A percentile compares a stretch with the other conserved stretches of the same genome.
These are phyloP conservation scores for Zostera marina DNA, from an alignment of 116 monocot genomes.

Conservation along the genomic window DNA sequence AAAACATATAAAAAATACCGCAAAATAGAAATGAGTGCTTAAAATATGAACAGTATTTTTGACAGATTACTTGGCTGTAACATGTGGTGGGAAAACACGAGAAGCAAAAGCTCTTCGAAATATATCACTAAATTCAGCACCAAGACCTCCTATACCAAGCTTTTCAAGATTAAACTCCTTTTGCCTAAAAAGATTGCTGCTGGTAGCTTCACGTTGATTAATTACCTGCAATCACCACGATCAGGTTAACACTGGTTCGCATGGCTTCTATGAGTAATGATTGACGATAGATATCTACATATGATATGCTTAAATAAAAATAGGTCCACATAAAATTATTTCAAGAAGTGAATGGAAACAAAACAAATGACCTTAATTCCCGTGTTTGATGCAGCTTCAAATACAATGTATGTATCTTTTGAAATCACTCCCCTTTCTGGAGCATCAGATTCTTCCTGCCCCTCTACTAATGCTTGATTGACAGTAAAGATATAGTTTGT, in stretches of 20 bases:
- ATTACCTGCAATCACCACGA: conserved; percentile 39
- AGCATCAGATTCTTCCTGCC: conserved; percentile 39
- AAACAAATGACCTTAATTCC: conserved; percentile 73
- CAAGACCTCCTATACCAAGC: conserved; percentile 85
- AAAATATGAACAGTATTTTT: neutral
- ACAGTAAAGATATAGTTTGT: conserved; percentile 84
- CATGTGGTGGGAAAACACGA: conserved; percentile 86
- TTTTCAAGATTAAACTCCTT: conserved; percentile 94
- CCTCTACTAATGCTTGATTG: conserved; percentile 77
- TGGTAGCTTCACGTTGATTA: conserved; percentile 91
- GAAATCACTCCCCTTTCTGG: conserved; percentile 68
- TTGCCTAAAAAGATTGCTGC: conserved; percentile 84
- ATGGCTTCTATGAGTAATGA: neutral
- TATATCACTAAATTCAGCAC: conserved; percentile 85
- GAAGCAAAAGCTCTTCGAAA: conserved; percentile 99
- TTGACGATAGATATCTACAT: neutral
- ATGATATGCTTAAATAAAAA: neutral
- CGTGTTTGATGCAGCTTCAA: conserved; percentile 76
- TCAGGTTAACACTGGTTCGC: conserved; percentile 3
- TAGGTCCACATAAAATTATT: neutral
- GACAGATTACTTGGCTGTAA: conserved; percentile 58
- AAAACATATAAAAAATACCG: neutral
- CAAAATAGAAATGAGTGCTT: neutral
- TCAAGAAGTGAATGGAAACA: neutral
- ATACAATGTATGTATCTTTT: conserved; percentile 73